Base-by-base conservation (phyloP, 1,284 basidiomycete species). In the Ceraceosorus guamensis region DNA sequence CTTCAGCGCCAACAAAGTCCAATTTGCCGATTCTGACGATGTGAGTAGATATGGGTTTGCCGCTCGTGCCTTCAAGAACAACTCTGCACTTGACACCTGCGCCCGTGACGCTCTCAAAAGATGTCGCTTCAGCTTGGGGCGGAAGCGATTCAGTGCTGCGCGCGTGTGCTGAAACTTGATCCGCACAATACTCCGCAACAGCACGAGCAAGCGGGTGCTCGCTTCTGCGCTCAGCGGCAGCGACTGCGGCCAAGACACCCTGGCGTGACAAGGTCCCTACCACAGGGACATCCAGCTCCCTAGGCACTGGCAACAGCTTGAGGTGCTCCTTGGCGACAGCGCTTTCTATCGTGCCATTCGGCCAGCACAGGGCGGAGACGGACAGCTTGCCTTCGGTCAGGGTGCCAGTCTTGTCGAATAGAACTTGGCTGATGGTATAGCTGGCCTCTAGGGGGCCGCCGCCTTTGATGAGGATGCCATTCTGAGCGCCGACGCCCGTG, bases 391-490 rank as follows among this genome's bases (percentile, higher is more conserved):
- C 95, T 48, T 88, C 81, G 0, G 95, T 98, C 11, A 99, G 84
- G 0, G 95, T 99, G 4, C 95, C 95, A 0, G 95, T 99, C 82
- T 99, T 99, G 81, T 99, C 95, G 55, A 98, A 79, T 0, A 96
- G 83, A 65, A 98, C 85, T 37, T 84, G 82, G 70, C 84, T 84
- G 68, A 98, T 86, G 51, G 81, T 81, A 67, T 84, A 85, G 73
- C 89, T 91, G 3, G 90, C 90, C 75, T 99, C 95, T 45, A 99
- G 80, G 2, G 95, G 91, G 18, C 87, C 82, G 3, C 92, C 95
- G 46, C 95, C 92, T 76, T 98, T 98, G 83, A 98, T 97, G 49
- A 99, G 79, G 62, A 99, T 98, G 0, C 95, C 95, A 71, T 97
- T 91, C 80, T 88, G 83, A 10, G 95, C 95, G 1, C 95, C 95